These are phyloP conservation scores for Graphiopsis chlorocephala DNA, from an alignment of 2,329 filamentous ascomycete species.

Conservation along the genomic window DNA sequence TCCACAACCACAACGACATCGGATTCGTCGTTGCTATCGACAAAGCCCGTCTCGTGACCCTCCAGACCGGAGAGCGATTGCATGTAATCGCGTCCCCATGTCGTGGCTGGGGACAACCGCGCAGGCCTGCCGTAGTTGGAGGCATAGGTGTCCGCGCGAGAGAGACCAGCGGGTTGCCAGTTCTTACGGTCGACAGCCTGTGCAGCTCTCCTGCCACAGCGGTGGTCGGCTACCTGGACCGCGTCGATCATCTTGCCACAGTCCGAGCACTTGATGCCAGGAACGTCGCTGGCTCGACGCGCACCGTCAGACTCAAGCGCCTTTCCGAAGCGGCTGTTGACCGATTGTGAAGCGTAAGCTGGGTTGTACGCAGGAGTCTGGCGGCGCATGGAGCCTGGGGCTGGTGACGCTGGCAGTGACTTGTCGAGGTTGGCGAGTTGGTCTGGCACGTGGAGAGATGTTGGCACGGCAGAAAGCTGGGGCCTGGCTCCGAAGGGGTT, in stretches of 20 bases:
- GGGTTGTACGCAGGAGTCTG: neutral
- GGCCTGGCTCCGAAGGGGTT: neutral
- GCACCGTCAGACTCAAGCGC: neutral
- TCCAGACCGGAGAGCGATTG: neutral
- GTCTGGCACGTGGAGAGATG: neutral
- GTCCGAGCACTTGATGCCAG: neutral
- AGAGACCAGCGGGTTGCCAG: neutral
- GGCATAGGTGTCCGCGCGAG: neutral
- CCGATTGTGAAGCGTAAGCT: neutral
- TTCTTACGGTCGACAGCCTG: neutral
- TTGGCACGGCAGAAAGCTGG: too few species aligned
- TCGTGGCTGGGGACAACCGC: neutral
- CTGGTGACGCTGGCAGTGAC: neutral
- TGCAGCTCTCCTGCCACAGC: neutral
- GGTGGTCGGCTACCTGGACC: neutral
- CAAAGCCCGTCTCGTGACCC: neutral
- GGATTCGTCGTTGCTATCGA: neutral
- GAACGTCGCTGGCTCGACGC: neutral
- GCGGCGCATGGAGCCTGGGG: neutral
- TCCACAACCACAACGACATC: conserved; percentile 2
- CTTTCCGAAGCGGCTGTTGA: neutral
- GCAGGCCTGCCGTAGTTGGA: neutral
- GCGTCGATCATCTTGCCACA: neutral
- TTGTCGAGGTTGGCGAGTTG: neutral
- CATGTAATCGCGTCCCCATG: neutral